phyloP scores from a whole-genome alignment of 2,329 filamentous ascomycete genomes.

The Neoscytalidium dimidiatum region DNA sequence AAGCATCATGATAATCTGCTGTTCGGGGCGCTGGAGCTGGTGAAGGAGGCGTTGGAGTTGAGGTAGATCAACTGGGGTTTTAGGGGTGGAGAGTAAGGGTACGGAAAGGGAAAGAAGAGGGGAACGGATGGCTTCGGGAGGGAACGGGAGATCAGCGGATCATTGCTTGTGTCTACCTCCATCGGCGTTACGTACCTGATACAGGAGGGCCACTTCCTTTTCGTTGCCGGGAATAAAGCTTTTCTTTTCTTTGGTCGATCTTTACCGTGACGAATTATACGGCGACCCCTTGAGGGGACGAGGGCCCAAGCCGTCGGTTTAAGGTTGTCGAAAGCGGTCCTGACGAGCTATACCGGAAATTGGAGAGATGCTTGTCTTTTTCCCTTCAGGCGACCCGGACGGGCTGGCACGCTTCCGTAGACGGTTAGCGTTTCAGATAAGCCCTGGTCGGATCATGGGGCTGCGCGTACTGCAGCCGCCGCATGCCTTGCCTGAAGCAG shows the following conservation, averaged over 20 bases:
- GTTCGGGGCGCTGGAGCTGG: neutral
- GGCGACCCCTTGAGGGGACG: too few species aligned
- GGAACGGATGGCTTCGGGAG: too few species aligned
- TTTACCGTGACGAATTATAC: too few species aligned
- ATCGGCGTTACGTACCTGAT: too few species aligned
- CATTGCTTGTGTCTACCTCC: too few species aligned
- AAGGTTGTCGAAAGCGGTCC: neutral
- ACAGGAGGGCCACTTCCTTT: too few species aligned
- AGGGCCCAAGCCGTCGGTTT: too few species aligned
- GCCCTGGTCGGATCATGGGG: neutral
- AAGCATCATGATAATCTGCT: neutral
- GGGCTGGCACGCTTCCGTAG: neutral
- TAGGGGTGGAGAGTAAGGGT: slow-evolving; percentile 20
- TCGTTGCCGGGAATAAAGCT: too few species aligned
- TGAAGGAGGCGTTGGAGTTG: slow-evolving; percentile 24
- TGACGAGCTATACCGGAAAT: neutral
- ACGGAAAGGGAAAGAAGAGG: neutral
- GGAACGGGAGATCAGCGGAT: too few species aligned
- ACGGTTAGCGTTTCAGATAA: neutral
- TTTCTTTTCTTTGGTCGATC: too few species aligned
- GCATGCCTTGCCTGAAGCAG: neutral
- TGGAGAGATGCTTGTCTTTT: neutral
- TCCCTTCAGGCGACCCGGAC: neutral
- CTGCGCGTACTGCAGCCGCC: neutral
- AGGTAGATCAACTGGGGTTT: slow-evolving; percentile 25